Evolutionary conservation across 1,139 yeast species (phyloP), one percentile per base, ranked within the genome.

Genomic region (Hemisphaericaspora lyxosophila): DNA sequence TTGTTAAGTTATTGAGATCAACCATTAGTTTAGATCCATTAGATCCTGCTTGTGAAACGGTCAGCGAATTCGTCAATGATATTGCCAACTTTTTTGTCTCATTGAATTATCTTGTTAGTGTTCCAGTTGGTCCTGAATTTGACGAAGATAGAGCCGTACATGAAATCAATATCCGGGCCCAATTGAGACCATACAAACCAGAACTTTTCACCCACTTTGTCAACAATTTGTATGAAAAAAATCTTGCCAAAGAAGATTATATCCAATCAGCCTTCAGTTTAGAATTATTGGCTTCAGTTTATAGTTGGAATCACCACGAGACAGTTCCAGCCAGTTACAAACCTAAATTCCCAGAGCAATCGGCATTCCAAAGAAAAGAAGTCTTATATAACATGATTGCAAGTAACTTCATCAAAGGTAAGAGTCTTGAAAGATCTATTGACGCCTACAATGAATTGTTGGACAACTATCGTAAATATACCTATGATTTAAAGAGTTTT

Each of bases 91-190:
- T 87, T 60, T 62, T 87, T 45, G 77, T 75, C 38, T 78, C 82
- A 16, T 71, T 85, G 53, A 73, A 80, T 44, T 88, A 85, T 51
- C 75, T 85, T 51, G 77, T 78, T 48, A 75, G 78, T 47, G 87
- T 88, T 41, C 96, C 96, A 15, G 75, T 75, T 35, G 92, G 90
- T 15, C 82, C 82, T 33, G 95, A 88, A 52, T 88, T 84, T 60
- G 92, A 85, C 50, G 95, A 85, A 54, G 96, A 88, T 58, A 71
- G 96, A 55, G 82, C 89, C 3, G 84, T 85, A 75, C 86, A 85
- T 55, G 80, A 81, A 44, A 70, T 88, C 53, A 85, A 83, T 52
- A 83, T 87, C 52, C 79, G 85, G 48, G 83, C 89, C 34, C 86
- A 80, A 58, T 72, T 88, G 58, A 77, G 84, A 69, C 89, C 88